Base-by-base conservation (phyloP, 106 monocot species). In the Acanthochlamys bracteata region DNA sequence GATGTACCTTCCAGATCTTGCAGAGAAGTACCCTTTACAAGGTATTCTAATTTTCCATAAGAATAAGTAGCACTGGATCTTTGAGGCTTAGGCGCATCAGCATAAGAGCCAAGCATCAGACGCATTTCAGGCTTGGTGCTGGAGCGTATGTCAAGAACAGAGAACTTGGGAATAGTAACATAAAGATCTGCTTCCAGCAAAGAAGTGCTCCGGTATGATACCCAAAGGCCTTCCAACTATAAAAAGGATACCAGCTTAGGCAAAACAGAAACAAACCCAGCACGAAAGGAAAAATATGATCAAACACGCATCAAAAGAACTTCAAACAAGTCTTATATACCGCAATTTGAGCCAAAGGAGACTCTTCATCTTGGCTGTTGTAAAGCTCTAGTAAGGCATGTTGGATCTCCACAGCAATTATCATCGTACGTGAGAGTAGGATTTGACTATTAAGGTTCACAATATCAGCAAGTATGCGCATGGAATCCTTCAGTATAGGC, bases 211-310 rank as follows among this genome's bases (percentile, higher is more conserved):
- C 95, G 64, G 58, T 90, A 96, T 16, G 90, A 90, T 21, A 96
- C 74, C 95, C 95, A 96, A 46, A 96, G 74, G 43, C 87, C 90
- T 83, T 96, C 90, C 24, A 96, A 42, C 95, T 96, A 82, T 41
- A 75, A 22, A 46, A 59, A 72, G 4, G 56, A 25, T 15, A 57
- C 61, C 43, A 43, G 13, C 43, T 43, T 8, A 43, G 43, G 13
- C 13, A 8, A 43, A 43, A 43, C 13, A 13, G 43, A 43, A 43
- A 13, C 43, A 43, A 43, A 13, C 43, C 7, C 43, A 43, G 13
- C 43, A 43, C 43, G 7, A 8, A 43, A 13, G 13, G 43, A 43
- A 8, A 7, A 13, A 8, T 43, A 13, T 8, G 13, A 43, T 43
- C 13, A 13, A 43, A 10, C n/a, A 19, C 16, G n/a, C n/a, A n/a